Base-by-base conservation (phyloP, 768 basidiomycete species). In the Rhodocollybia butyracea region DNA sequence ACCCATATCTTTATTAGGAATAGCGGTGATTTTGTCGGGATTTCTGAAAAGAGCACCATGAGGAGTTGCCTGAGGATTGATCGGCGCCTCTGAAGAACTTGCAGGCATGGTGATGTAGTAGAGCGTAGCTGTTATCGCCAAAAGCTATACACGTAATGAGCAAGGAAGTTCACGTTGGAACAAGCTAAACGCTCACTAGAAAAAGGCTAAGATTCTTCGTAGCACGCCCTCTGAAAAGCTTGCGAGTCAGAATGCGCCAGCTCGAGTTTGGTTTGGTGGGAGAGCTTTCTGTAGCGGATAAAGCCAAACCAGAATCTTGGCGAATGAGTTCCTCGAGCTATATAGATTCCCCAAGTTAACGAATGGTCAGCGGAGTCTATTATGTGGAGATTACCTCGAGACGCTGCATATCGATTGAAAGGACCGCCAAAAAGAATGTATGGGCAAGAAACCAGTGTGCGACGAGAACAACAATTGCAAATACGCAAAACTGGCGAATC, bases 371-470 rank as follows among this genome's bases (percentile, higher is more conserved):
- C 24, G 5, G 43, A 22, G 3, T 32, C 13, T 56, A 50, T 34
- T 36, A 32, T 22, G 24, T 31, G 46, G 29, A 43, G 8, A 15
- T 46, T 63, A 84, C 87, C 74, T 96, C 96, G 24, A 99, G 72
- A 43, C 96, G 84, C 61, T 97, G 94, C 43, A 98, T 85, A 73
- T 99, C 96, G 61, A 99, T 97, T 0, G 93, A 94, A 22, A 99
- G 74, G 26, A 97, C 94, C 6, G 95, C 90, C 60, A 95, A 77
- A 72, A 96, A 98, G 73, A 98, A 96, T 0, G 94, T 97, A 65
- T 97, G 92, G 15, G 96, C 88, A 57, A 98, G 79, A 73, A 95
- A 96, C 94, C 94, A 98, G 68, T 98, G 95, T 15, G 94, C 94
- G 29, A 98, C 89, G 21, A 98, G 79, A 11, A 98, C 93, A 22